A percentile compares a stretch with the other conserved stretches of the same genome.
Evolutionary conservation across 2,329 filamentous ascomycete genomes (phyloP).

Genomic region (Colletotrichum tofieldiae): DNA sequence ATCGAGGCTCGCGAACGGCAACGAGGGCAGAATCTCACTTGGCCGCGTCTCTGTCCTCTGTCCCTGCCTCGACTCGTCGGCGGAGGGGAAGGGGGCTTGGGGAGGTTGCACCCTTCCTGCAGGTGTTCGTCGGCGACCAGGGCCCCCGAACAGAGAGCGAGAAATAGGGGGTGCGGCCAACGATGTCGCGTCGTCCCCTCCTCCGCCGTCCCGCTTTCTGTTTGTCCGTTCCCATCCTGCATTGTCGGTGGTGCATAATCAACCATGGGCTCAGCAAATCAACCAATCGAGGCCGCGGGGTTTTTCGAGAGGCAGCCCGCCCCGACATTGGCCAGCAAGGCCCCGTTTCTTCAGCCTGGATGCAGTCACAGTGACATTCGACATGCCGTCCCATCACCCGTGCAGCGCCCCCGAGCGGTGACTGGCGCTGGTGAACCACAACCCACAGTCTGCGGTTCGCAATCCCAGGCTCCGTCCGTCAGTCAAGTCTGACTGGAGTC

Average conservation of each 20-base stretch:
- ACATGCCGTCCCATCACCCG: constrained; percentile 29
- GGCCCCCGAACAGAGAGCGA: background rate
- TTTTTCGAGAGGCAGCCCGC: constrained; percentile 20
- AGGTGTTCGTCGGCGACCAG: constrained; percentile 29
- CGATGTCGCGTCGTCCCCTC: background rate
- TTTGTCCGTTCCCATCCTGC: background rate
- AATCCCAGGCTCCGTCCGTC: background rate
- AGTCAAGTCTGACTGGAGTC: background rate
- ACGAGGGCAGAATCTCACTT: constrained; percentile 15
- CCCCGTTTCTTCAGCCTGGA: background rate
- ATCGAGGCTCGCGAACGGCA: constrained; percentile 7
- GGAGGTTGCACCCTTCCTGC: constrained; percentile 32
- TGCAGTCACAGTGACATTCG: constrained; percentile 6
- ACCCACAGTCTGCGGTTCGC: constrained; percentile 5
- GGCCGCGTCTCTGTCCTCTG: background rate
- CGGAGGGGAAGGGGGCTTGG: background rate
- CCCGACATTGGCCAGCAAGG: constrained; percentile 7
- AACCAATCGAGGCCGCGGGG: constrained; percentile 7
- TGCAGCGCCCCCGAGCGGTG: background rate
- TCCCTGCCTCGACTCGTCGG: constrained; percentile 15
- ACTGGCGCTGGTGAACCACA: constrained; percentile 16
- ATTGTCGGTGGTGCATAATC: background rate
- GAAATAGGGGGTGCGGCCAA: background rate
- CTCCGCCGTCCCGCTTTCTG: constrained; percentile 16
- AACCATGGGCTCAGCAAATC: background rate